These are phyloP conservation scores for Oryza glumipatula DNA, from an alignment of 176 grass and related monocot genomes.

Conservation along the genomic window DNA sequence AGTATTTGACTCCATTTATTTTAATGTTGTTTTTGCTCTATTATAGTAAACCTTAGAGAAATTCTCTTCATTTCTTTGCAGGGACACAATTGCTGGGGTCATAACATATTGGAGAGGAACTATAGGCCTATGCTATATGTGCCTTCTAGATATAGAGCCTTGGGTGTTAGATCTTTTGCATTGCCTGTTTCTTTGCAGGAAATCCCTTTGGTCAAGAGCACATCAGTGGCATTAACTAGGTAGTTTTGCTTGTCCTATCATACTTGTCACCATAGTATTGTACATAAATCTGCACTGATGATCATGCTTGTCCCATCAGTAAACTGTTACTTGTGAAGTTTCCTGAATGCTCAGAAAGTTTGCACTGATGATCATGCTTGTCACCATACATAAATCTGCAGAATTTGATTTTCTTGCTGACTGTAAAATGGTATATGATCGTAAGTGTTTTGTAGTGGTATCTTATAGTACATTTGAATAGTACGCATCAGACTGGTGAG, in stretches of 20 bases:
- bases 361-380: not conserved
- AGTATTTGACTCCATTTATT: slow-evolving; percentile 22
- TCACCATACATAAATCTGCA: not conserved
- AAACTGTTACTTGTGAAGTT: too few species aligned
- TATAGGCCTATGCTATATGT: slow-evolving; percentile 54
- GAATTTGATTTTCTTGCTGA: not conserved
- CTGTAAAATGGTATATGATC: not conserved
- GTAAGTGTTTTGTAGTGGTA: not conserved
- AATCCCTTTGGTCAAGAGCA: slow-evolving; percentile 74
- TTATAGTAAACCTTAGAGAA: slow-evolving; percentile 28
- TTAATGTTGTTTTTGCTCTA: not conserved
- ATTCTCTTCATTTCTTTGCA: slow-evolving; percentile 43
- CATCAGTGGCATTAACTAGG: slow-evolving; percentile 67
- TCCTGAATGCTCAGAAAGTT: too few species aligned
- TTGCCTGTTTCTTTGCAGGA: slow-evolving; percentile 59
- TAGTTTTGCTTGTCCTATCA: slow-evolving; percentile 43
- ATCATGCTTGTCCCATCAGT: too few species aligned
- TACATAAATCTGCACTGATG: slow-evolving; percentile 2
- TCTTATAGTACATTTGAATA: not conserved
- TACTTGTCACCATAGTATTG: not conserved
- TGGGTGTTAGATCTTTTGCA: slow-evolving; percentile 55
- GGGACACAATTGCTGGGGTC: slow-evolving; percentile 53
- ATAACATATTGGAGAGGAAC: slow-evolving; percentile 50
- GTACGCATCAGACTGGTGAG: not conserved
- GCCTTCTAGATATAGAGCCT: slow-evolving; percentile 50